phyloP scores from a whole-genome alignment of 2,329 filamentous ascomycete species.

The Lecanicillium sp. region DNA sequence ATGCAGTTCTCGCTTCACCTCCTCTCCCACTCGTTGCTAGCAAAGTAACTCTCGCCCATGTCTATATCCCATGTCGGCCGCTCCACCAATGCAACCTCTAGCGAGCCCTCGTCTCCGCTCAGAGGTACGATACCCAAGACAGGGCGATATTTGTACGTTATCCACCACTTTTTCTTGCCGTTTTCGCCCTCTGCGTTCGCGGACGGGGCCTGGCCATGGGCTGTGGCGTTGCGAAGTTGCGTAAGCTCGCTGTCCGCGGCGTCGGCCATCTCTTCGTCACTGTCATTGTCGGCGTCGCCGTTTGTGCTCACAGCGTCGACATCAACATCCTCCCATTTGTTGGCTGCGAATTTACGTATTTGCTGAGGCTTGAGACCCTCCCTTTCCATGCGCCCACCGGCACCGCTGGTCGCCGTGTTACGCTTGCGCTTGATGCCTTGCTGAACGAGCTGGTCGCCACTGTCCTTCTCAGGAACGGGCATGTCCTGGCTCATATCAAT shows the following conservation, averaged over 20 bases:
- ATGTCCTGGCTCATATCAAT: slow-evolving; percentile 75
- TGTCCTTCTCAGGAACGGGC: slow-evolving; percentile 22
- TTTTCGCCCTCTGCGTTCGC: slow-evolving; percentile 15
- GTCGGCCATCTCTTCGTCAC: slow-evolving; percentile 34
- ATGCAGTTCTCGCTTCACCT: slow-evolving; percentile 12
- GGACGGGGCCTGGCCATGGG: slow-evolving; percentile 18
- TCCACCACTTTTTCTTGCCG: slow-evolving; percentile 54
- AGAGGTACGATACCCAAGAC: slow-evolving; percentile 66
- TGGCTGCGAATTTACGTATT: slow-evolving; percentile 35
- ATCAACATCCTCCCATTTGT: slow-evolving; percentile 34
- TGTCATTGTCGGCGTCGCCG: slow-evolving; percentile 28
- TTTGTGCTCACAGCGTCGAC: slow-evolving; percentile 33
- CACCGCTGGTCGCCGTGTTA: slow-evolving; percentile 40
- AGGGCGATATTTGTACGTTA: slow-evolving; percentile 89
- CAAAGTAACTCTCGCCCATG: slow-evolving; percentile 64
- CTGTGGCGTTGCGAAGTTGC: slow-evolving; percentile 25
- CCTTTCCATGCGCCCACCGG: slow-evolving; percentile 46
- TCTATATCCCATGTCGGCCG: slow-evolving; percentile 79
- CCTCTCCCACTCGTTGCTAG: slow-evolving; percentile 48
- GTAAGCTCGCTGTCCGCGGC: slow-evolving; percentile 28
- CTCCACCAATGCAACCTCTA: slow-evolving; percentile 86
- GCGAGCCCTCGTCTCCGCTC: slow-evolving; percentile 31
- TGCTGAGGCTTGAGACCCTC: slow-evolving; percentile 40
- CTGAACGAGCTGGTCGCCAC: slow-evolving; percentile 25
- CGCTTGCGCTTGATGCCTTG: slow-evolving; percentile 50